Evolutionary conservation across 352 stramenopile genomes (phyloP), one percentile per base, ranked within the genome.

Genomic region (Globisporangium megalacanthum): DNA sequence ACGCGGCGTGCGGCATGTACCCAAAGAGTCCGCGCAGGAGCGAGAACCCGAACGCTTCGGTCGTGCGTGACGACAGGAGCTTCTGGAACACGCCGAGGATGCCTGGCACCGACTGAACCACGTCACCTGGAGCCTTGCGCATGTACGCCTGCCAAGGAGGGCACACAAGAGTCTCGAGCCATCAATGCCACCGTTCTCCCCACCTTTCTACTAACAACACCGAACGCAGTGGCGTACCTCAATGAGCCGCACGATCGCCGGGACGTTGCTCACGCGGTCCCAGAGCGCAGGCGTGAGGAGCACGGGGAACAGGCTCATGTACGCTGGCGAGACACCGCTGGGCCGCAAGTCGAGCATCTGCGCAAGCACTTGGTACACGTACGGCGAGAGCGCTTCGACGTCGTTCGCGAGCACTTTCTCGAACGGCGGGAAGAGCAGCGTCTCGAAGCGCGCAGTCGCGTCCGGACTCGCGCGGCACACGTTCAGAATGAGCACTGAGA

Each of bases 41-140:
- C 50, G 92, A 92, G 66, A 99, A 99, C 8, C 83, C 95, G 54
- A 94, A 92, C 17, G 76, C 66, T 72, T 99, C 97, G 1, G 90
- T 98, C 14, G 90, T 89, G 53, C 93, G 73, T 20, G 88, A 96
- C 9, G 96, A 91, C 58, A 99, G 86, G 11, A 99, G 77, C 60
- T 99, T 99, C 71, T 99, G 97, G 64, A 99, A 99, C n/a, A 99
- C 89, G 41, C 96, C 97, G 13, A 99, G 77, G 41, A 99, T 88
- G 37, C 81, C 88, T 42, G 79, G 68, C 15, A 88, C 80, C 0
- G 86, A 88, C 42, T 77, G 71, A 20, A 92, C 83, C 29, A 99
- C 80, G 56, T 97, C 87, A 14, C 66, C 68, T 13, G 92, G 83
- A n/a, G 87, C 94, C 69, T 98, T 97, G 49, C 75, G 83, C 61